A percentile compares a stretch with the other conserved stretches of the same genome.
phyloP scores from a whole-genome alignment of 257 asterid species.

The Salvia miltiorrhiza region DNA sequence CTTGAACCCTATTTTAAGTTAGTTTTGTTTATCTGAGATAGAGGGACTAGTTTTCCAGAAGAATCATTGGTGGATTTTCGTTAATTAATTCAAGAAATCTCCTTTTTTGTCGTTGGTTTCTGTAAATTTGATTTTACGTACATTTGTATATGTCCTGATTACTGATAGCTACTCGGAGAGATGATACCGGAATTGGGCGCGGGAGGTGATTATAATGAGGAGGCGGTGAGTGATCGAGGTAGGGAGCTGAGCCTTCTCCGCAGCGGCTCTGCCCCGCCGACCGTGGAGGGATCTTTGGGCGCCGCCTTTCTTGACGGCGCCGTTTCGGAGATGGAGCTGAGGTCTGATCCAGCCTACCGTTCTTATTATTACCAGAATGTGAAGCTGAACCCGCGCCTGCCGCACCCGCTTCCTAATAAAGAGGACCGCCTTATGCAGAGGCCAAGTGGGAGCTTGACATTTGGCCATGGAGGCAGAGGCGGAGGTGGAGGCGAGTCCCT shows the following conservation, averaged over 20 bases:
- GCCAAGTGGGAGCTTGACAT: too few relatives aligned
- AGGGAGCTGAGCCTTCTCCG: conserved; percentile 49
- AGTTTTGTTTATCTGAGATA: neutral
- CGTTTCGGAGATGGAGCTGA: conserved; percentile 51
- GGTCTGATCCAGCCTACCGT: conserved; percentile 73
- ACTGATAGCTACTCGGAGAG: conserved; percentile 42
- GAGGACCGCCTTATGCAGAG: conserved; percentile 39
- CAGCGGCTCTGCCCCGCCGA: conserved; percentile 78
- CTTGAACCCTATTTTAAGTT: neutral
- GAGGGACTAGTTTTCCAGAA: neutral
- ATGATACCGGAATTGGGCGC: conserved; percentile 45
- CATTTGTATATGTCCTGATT: conserved; percentile 33
- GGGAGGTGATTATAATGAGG: conserved; percentile 45
- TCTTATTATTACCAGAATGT: conserved; percentile 62
- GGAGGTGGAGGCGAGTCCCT: conserved; percentile 36
- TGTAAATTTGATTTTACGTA: neutral
- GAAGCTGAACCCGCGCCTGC: conserved; percentile 68
- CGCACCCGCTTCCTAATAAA: conserved; percentile 46
- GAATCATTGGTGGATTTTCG: neutral
- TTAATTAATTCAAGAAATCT: neutral
- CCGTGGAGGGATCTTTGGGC: conserved; percentile 47
- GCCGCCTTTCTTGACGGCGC: conserved; percentile 31
- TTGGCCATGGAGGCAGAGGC: conserved; percentile 20
- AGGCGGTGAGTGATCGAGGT: conserved; percentile 46
- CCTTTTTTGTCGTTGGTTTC: neutral